A percentile compares a stretch with the other conserved stretches of the same genome.
These are phyloP conservation scores for Pseudogymnoascus sp. DNA, from an alignment of 2,329 filamentous ascomycete species.

Conservation along the genomic window DNA sequence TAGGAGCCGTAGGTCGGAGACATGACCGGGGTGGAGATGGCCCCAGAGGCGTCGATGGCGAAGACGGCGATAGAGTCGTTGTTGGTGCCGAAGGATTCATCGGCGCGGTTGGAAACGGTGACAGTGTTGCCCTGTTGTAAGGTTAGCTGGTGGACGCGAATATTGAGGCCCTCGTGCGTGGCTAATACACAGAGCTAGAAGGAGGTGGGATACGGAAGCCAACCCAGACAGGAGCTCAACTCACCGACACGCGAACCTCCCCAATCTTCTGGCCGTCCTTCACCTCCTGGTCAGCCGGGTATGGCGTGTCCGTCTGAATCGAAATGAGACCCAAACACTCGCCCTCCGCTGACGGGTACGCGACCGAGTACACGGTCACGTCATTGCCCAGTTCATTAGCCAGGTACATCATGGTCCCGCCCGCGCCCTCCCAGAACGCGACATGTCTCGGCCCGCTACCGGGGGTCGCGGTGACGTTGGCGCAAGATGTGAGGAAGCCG, in stretches of 20 bases:
- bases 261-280: constrained; percentile 44
- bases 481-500: constrained; percentile 33
- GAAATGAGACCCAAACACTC: constrained; percentile 41
- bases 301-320: constrained; percentile 41
- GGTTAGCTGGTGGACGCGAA: background rate
- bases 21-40: constrained; percentile 34
- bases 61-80: constrained; percentile 38
- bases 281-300: constrained; percentile 35
- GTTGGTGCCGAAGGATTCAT: constrained; percentile 46
- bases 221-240: background rate
- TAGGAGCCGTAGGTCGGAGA: constrained; percentile 37
- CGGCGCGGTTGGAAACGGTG: constrained; percentile 56
- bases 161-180: background rate
- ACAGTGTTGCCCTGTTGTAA: constrained; percentile 43
- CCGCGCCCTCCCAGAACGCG: constrained; percentile 36
- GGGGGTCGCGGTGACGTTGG: constrained; percentile 28
- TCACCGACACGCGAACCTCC: constrained; percentile 40
- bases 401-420: constrained; percentile 33
- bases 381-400: constrained; percentile 41
- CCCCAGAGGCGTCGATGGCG: constrained; percentile 29
- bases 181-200: background rate
- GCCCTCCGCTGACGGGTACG: constrained; percentile 25
- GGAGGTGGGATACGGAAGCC: background rate
- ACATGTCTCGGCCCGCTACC: constrained; percentile 49
- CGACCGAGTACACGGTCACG: constrained; percentile 32